Evolutionary conservation across 331 rosid genomes (phyloP), one percentile per base, ranked within the genome.

Genomic region (Malus hybrid): DNA sequence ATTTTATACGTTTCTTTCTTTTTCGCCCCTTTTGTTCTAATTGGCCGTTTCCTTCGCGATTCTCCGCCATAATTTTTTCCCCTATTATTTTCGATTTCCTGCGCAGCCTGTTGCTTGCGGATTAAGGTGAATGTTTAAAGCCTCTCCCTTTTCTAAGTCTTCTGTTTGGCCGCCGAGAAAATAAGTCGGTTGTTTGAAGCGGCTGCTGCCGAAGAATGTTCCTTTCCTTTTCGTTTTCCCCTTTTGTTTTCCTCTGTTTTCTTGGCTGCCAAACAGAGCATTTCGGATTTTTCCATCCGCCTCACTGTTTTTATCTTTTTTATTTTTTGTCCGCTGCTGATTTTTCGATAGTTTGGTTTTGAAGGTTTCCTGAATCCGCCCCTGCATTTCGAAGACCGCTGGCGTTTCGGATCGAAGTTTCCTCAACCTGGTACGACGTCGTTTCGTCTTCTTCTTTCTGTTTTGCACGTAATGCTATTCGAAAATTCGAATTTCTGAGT

Each of bases 321-420:
- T 0, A 2, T 7, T 48, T 48, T 39, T 50, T 12, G 8, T 62
- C 13, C 10, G 44, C 46, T 32, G 39, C 60, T 32, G 27, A 72
- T 42, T 24, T 57, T 36, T 33, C n/a, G 27, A 2, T 63, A 2
- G 11, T 62, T 54, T 80, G 70, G 42, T 29, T 79, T 39, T 72
- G 71, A 81, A 66, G 89, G 74, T 77, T 73, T 54, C 59, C 7
- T 64, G n/a, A 36, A 19, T 67, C 31, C 13, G 46, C 67, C 33
- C 5, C 82, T 72, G 86, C 89, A 79, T 85, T 90, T 62, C 69
- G 67, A 63, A 72, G 83, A 83, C 75, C 77, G 2, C 69, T 80
- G 59, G 71, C 69, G 65, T 59, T 85, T 60, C 50, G 71, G 39
- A 73, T 87, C 75, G 12, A 79, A 80, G 80, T 89, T 84, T 74